Base-by-base conservation (phyloP, 2,329 filamentous ascomycete genomes). In the Fusarium sp. region DNA sequence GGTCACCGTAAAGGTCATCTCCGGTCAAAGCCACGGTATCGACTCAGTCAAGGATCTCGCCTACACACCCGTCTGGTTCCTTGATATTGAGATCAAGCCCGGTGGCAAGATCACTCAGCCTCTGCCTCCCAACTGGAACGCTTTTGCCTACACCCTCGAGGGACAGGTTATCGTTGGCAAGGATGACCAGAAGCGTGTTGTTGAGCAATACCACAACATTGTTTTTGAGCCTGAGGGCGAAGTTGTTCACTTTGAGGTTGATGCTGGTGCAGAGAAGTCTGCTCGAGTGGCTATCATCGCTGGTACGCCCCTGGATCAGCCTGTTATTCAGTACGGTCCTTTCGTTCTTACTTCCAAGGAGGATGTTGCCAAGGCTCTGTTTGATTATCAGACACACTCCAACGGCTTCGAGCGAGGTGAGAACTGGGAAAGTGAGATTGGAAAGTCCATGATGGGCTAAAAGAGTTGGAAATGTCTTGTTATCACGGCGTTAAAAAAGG, bases 41-140 rank as follows among this genome's bases (percentile, higher is more conserved):
- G 94, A 98, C 77, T 94, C 91, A 16, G 88, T 97, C 56, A 90
- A 95, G 78, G 94, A 98, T 77, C 84, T 98, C 46, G 94, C 95
- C 16, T 98, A 98, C 81, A 98, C 95, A 3, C 96, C 96, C 0
- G 94, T 98, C n/a, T 98, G 95, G 95, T 86, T 97, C 67, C 85
- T 98, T 46, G 95, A 98, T 78, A 84, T 98, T 54, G 90, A 88
- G 22, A 88, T 98, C 56, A 83, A 89, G 75, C 94, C 94, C 0
- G 95, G 95, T 56, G 94, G 93, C 48, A 88, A 85, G 63, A 84
- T 98, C 71, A 85, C 84, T 24, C 95, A 98, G 82, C 80, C 87
- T 8, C 78, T 98, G 5, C 95, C 95, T 0, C 82, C 85, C 67
- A 91, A 90, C 29, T 98, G 94, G 93, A 98, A 97, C 79, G 90